A percentile compares a stretch with the other conserved stretches of the same genome.
Conservation (phyloP, 768 basidiomycete genomes). For the Lentinus brumalis region DNA sequence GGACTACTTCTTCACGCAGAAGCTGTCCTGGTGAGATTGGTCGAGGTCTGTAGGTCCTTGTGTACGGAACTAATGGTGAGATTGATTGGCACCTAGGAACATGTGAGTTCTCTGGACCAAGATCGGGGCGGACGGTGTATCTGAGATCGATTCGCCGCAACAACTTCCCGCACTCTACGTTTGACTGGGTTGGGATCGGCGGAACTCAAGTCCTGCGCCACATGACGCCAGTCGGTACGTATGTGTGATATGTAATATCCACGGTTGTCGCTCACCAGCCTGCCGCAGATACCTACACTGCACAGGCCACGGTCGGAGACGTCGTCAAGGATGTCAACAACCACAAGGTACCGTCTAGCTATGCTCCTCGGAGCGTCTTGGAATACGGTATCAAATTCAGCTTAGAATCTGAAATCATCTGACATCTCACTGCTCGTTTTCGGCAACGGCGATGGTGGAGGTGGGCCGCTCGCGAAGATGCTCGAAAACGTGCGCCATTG, state of each 20-base stretch:
- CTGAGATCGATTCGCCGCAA: constrained; percentile 52
- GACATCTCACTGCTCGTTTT: constrained; percentile 84
- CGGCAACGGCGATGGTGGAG: constrained; percentile 96
- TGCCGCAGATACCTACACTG: constrained; percentile 78
- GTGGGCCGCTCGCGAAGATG: constrained; percentile 90
- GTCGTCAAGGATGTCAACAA: constrained; percentile 81
- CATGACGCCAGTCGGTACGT: constrained; percentile 87
- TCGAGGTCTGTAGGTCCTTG: not conserved
- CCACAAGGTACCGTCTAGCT: constrained; percentile 95
- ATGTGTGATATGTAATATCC: not conserved
- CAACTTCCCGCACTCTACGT: constrained; percentile 91
- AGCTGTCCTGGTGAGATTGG: constrained; percentile 75
- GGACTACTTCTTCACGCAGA: constrained; percentile 98
- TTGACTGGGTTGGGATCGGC: constrained; percentile 96
- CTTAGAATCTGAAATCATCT: constrained; percentile 79
- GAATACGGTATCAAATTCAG: no score
- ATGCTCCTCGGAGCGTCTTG: no score
- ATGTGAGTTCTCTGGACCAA: constrained; percentile 47
- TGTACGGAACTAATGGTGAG: constrained; percentile 4
- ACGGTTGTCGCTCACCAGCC: not conserved
- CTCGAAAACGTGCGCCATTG: constrained; percentile 74
- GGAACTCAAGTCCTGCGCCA: constrained; percentile 94
- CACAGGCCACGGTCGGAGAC: constrained; percentile 86
- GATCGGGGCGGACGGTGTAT: not conserved
- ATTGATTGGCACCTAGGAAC: no score